Percentiles rank a stretch among this genome's conserved stretches.
Evolutionary conservation across 148 eudicot genomes (phyloP).

Genomic region (Rhododendron vialii): DNA sequence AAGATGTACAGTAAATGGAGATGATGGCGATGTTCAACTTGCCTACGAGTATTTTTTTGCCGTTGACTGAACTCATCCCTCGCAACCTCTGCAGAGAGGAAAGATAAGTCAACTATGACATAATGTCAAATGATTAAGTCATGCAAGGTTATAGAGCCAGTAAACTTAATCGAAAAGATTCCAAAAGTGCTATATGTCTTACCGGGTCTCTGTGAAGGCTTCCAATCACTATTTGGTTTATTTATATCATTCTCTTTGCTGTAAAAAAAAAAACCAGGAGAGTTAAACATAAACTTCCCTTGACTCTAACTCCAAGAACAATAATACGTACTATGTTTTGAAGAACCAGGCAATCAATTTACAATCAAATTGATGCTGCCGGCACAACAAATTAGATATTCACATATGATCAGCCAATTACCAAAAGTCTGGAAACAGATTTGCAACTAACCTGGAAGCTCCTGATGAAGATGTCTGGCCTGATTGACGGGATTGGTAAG

Average conservation of each 20-base stretch:
- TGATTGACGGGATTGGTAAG: slow-evolving; percentile 61
- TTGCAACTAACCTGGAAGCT: slow-evolving; percentile 45
- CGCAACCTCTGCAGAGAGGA: slow-evolving; percentile 35
- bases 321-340: background rate
- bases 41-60: slow-evolving; percentile 90
- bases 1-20: background rate
- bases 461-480: slow-evolving; percentile 61
- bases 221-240: slow-evolving; percentile 42
- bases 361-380: background rate
- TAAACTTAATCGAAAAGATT: background rate
- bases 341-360: background rate
- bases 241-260: slow-evolving; percentile 61
- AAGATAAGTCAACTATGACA: background rate
- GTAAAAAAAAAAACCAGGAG: slow-evolving; percentile 16
- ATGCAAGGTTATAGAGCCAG: background rate
- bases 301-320: background rate
- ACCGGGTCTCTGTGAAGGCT: slow-evolving; percentile 71
- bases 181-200: slow-evolving; percentile 7
- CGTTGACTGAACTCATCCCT: slow-evolving; percentile 72
- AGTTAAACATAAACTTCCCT: background rate
- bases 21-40: slow-evolving; percentile 11
- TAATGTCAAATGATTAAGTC: background rate
- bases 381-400: background rate
- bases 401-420: background rate
- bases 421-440: background rate